Percentiles rank a stretch among this genome's conserved stretches.
Evolutionary conservation across 2,329 filamentous ascomycete genomes (phyloP).

Genomic region (Beauveria varroae): DNA sequence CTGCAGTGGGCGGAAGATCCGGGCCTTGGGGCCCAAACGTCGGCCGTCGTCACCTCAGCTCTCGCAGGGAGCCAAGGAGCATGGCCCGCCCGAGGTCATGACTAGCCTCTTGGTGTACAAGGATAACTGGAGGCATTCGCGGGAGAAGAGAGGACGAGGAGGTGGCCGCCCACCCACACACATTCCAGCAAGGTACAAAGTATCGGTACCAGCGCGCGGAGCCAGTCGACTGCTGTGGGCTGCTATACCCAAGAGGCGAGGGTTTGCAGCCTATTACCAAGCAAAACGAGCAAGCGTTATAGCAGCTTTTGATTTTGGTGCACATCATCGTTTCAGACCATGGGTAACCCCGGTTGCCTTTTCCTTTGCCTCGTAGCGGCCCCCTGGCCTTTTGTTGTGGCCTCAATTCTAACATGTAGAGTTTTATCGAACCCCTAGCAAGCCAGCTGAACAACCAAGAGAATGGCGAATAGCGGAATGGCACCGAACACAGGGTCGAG

Average conservation of each 20-base stretch:
- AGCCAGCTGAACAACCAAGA: background rate
- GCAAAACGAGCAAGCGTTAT: background rate
- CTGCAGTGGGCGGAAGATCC: conserved; percentile 2
- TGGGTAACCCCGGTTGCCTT: background rate
- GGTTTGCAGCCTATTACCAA: background rate
- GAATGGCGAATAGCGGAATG: background rate
- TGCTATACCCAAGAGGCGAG: background rate
- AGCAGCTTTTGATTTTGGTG: background rate
- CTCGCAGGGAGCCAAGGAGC: background rate
- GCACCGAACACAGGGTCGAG: background rate
- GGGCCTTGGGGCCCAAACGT: background rate
- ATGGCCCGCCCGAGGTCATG: conserved; percentile 4
- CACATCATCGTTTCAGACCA: conserved; percentile 8
- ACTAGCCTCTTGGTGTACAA: background rate
- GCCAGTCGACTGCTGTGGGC: background rate
- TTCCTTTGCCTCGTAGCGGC: background rate
- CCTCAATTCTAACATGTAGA: background rate
- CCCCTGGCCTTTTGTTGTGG: background rate
- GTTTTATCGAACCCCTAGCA: background rate
- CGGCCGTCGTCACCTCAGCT: background rate
- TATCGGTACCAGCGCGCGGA: background rate
- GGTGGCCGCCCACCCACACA: background rate
- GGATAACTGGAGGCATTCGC: background rate
- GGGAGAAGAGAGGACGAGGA: background rate
- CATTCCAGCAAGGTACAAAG: too few relatives aligned